Base-by-base conservation (phyloP, 2,329 filamentous ascomycete genomes). In the Cryphonectria parasitica region DNA sequence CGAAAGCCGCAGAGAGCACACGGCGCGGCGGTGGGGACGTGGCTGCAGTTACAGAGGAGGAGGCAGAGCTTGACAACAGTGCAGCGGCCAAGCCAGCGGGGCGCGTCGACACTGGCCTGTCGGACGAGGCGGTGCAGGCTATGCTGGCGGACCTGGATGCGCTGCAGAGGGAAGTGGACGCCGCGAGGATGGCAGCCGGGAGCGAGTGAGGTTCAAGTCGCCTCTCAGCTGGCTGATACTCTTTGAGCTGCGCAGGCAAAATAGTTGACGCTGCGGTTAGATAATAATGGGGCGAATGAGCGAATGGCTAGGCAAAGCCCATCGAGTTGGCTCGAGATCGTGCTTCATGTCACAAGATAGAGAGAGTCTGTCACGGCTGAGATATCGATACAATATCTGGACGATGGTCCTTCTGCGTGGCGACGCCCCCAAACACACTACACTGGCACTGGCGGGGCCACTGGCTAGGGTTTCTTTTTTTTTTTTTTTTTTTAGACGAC, bases 111-210 rank as follows among this genome's bases (percentile, higher is more conserved):
- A 77, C 83, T 69, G 74, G 82, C 22, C 58, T 28, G 10, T 56
- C 52, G 43, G 70, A 75, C 25, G 72, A 81, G 13, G 80, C 81
- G 67, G 80, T 82, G 0, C 79, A 80, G 58, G 88, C 92, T 76
- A 93, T 95, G 71, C 79, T 95, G 74, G 91, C 91, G 0, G 91
- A 95, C 77, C 80, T 95, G 69, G 87, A 88, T 63, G 89, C 89
- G 31, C 80, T 95, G 73, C 92, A 93, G 80, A 87, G 87, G 77
- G 92, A 95, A 77, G 92, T 95, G 54, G 92, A 95, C 80, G 91
- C 88, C 4, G 76, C 91, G 61, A 82, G 87, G 75, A 84, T 81
- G 10, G 80, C 80, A 74, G 81, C 80, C 62, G 78, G 77, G 49
- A 78, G 76, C 36, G 15, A 63, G 52, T 64, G 69, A 31, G 62